Conservation (phyloP, 2,329 filamentous ascomycete species). For the Trichoderma koningiopsis region DNA sequence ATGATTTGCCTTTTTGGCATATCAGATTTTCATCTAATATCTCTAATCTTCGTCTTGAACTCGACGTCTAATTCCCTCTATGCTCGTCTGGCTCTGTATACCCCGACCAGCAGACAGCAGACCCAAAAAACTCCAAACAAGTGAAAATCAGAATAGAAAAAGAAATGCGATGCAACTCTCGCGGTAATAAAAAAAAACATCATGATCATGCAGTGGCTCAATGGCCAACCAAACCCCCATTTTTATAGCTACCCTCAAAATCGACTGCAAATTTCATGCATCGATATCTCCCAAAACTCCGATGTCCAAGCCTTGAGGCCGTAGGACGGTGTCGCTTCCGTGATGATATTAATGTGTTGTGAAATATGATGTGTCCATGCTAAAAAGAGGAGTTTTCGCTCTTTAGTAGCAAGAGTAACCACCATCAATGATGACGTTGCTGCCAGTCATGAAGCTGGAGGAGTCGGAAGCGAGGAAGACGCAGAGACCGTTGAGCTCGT, state of each 20-base stretch:
- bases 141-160: constrained; percentile 7
- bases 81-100: constrained; percentile 24
- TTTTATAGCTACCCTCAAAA: constrained; percentile 16
- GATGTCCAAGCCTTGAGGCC: neutral
- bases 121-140: constrained; percentile 31
- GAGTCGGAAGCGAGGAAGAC: constrained; percentile 76
- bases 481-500: constrained; percentile 76
- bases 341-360: constrained; percentile 22
- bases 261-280: constrained; percentile 10
- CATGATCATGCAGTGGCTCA: constrained; percentile 6
- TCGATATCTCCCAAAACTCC: constrained; percentile 24
- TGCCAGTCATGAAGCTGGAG: constrained; percentile 75
- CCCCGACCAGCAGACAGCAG: constrained; percentile 26
- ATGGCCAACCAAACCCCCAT: constrained; percentile 7
- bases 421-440: constrained; percentile 71
- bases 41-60: constrained; percentile 25
- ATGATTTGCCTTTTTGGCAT: constrained; percentile 5
- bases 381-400: neutral
- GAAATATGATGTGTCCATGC: constrained; percentile 12
- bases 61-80: constrained; percentile 27
- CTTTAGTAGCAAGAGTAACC: constrained; percentile 65
- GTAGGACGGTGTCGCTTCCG: constrained; percentile 13
- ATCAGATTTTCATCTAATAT: constrained; percentile 21
- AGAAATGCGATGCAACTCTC: constrained; percentile 19
- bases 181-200: constrained; percentile 9